Evolutionary conservation across 179 eudicot genomes (phyloP), one percentile per base, ranked within the genome.

Genomic region (Silene vulgaris): DNA sequence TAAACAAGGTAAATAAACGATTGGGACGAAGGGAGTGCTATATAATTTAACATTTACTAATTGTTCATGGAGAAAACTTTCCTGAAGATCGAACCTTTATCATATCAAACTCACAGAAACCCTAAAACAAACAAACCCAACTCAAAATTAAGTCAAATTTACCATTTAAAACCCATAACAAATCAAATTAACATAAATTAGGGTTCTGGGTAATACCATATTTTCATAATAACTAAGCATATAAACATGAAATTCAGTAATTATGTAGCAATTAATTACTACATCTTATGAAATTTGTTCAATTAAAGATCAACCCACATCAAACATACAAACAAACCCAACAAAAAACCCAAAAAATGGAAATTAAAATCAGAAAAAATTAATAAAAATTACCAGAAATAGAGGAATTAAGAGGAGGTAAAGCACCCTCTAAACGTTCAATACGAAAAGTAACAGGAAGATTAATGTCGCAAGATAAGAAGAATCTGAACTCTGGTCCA

Each of bases 391-490:
- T 76, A 92, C 94, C 92, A 81, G 88, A 83, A 84, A 80, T 69
- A n/a, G 86, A 84, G 43, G 88, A 60, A 63, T 81, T 84, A 4
- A 80, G 76, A 14, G 81, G 14, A 30, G 85, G 86, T 56, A 91
- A 76, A 76, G 80, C 79, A 9, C 96, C 98, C 76, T 93, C 96
- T 57, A 94, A 84, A 61, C 88, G 84, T 75, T 94, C 97, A 80
- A 94, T 83, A 56, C 88, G 82, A 77, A 90, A 94, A 73, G 98
- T 90, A 35, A 94, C 87, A 1, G 97, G 93, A 32, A 88, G 88
- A 74, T 91, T 94, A 63, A 93, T 91, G 79, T 94, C 98, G 78
- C 97, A 94, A 1, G 95, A 88, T 52, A 91, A 78, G 81, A 90
- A 91, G 85, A 90, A 89, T 69, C 96, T 83, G 70, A 89, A 92